Percentiles rank a stretch among this genome's conserved stretches.
Evolutionary conservation across 2,329 filamentous ascomycete species (phyloP).

Genomic region (Mollisia scopiformis): DNA sequence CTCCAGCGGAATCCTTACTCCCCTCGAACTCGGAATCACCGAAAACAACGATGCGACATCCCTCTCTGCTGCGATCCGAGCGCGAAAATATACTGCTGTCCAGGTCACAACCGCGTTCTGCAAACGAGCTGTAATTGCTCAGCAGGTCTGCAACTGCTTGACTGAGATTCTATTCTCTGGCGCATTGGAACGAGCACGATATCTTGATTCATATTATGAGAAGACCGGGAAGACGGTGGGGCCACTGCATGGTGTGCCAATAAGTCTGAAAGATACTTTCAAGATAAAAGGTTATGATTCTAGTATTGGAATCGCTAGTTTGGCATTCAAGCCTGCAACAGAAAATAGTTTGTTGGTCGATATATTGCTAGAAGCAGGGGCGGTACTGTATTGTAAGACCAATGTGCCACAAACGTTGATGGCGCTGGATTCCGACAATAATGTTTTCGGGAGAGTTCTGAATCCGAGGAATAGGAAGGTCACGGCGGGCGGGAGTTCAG

Average conservation of each 20-base stretch:
- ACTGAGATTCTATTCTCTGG: conserved; percentile 54
- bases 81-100: conserved; percentile 27
- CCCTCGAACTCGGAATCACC: conserved; percentile 34
- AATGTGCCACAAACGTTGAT: conserved; percentile 65
- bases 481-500: conserved; percentile 65
- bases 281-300: conserved; percentile 55
- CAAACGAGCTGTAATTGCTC: conserved; percentile 52
- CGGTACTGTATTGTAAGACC: conserved; percentile 71
- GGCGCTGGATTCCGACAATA: conserved; percentile 60
- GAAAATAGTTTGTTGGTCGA: conserved; percentile 60
- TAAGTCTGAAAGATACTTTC: conserved; percentile 64
- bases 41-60: conserved; percentile 34
- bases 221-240: conserved; percentile 49
- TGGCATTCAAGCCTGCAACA: conserved; percentile 54
- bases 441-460: conserved; percentile 62
- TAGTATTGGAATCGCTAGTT: conserved; percentile 57
- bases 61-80: conserved; percentile 27
- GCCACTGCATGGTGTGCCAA: conserved; percentile 63
- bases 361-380: conserved; percentile 61
- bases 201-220: conserved; percentile 48
- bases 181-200: conserved; percentile 47
- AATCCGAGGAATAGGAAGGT: conserved; percentile 63
- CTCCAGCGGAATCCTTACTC: conserved; percentile 29
- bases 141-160: conserved; percentile 49
- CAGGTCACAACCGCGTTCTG: conserved; percentile 52